A percentile compares a stretch with the other conserved stretches of the same genome.
These are phyloP conservation scores for Theobroma cacao DNA, from an alignment of 345 rosid species.

Conservation along the genomic window DNA sequence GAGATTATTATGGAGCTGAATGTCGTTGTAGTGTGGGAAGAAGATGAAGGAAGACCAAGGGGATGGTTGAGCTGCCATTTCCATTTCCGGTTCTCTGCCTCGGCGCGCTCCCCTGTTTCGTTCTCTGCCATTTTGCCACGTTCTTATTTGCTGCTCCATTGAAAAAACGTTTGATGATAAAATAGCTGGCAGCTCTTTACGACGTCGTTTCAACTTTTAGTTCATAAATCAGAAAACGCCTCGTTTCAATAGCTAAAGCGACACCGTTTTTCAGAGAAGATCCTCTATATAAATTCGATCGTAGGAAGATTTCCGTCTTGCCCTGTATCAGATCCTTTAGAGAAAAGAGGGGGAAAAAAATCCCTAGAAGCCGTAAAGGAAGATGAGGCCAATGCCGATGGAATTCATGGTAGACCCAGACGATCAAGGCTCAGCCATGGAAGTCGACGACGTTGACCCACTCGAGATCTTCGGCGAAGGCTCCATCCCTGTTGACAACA, in stretches of 20 bases:
- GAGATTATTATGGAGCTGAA: not conserved
- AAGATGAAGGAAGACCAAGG: not conserved
- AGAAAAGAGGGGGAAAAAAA: not conserved
- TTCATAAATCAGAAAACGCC: too few relatives aligned
- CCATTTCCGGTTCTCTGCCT: not conserved
- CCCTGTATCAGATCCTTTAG: not conserved
- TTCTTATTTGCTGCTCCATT: too few relatives aligned
- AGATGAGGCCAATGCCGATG: conserved; percentile 74
- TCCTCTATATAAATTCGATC: not conserved
- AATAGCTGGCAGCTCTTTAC: not conserved
- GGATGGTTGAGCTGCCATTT: conserved; percentile 17
- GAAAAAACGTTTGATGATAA: too few relatives aligned
- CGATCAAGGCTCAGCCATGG: conserved; percentile 83
- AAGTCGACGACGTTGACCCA: conserved; percentile 79
- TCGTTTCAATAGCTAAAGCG: not conserved
- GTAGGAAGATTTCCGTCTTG: too few relatives aligned
- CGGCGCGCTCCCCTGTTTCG: not conserved
- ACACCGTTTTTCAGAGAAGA: not conserved
- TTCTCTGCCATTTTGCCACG: conserved; percentile 39
- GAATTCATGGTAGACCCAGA: conserved; percentile 69
- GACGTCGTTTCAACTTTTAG: too few relatives aligned
- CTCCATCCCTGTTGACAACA: conserved; percentile 51
- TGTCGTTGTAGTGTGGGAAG: not conserved
- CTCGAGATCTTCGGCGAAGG: conserved; percentile 71
- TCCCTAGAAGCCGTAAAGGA: not conserved